These are phyloP conservation scores for Plasmodium berghei DNA, from an alignment of 169 alveolate genomes.

Conservation along the genomic window DNA sequence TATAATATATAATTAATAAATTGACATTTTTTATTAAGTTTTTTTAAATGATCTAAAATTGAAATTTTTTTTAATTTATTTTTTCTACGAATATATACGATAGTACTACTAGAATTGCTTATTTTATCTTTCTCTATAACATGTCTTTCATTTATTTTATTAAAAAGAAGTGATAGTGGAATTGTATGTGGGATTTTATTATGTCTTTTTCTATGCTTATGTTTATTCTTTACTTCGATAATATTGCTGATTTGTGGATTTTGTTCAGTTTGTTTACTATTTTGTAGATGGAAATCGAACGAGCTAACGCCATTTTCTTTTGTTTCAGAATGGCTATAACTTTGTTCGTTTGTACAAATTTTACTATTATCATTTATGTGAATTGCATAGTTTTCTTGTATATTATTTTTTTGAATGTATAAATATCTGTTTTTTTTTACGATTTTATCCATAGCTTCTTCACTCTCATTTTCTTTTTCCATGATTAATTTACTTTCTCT, in stretches of 20 bases:
- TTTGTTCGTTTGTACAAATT: no score
- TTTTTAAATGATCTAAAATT: conserved; percentile 49
- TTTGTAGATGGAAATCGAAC: no score
- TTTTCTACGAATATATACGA: conserved; percentile 42
- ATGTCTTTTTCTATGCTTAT: background rate
- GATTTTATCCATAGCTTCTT: background rate
- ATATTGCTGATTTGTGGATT: no score
- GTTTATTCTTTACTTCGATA: background rate
- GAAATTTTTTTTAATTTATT: conserved; percentile 55
- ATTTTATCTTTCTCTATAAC: conserved; percentile 37
- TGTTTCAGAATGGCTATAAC: no score
- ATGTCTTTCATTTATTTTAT: conserved; percentile 25
- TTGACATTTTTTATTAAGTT: conserved; percentile 39
- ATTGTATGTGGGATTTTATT: conserved; percentile 42
- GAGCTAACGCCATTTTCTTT: no score
- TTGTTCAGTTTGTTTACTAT: no score
- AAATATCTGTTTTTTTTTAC: background rate
- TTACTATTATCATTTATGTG: background rate
- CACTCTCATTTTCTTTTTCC: background rate
- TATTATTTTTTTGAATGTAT: background rate
- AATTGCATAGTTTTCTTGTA: background rate
- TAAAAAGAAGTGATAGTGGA: conserved; percentile 43
- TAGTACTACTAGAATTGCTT: conserved; percentile 25
- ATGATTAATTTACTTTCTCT: background rate
- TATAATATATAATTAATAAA: conserved; percentile 54